Percentiles rank a stretch among this genome's conserved stretches.
phyloP scores from a whole-genome alignment of 306 rosid genomes.

The Quercus gilva region DNA sequence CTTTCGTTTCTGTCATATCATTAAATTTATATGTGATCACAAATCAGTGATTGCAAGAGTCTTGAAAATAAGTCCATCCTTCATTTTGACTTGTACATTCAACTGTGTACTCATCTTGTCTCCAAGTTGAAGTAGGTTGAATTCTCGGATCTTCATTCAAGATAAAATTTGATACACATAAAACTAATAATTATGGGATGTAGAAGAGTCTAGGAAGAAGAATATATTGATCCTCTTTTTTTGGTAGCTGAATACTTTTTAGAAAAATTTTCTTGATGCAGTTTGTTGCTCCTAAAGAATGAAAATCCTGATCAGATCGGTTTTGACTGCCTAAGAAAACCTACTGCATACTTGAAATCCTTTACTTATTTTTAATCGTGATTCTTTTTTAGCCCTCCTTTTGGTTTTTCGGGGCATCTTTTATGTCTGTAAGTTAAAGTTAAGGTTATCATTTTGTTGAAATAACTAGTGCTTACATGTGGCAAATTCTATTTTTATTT shows the following conservation, averaged over 20 bases:
- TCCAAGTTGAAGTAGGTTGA: neutral
- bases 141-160: neutral
- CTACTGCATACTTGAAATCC: neutral
- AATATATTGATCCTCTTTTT: neutral
- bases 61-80: no score
- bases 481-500: no score
- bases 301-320: neutral
- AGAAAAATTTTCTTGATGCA: neutral
- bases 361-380: neutral
- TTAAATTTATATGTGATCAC: no score
- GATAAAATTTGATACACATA: neutral
- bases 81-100: no score
- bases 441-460: neutral
- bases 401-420: neutral
- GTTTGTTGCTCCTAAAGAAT: neutral
- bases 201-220: neutral
- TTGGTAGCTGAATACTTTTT: neutral
- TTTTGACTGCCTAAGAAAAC: neutral
- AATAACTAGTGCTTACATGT: neutral
- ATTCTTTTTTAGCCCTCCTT: neutral
- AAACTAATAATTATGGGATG: neutral
- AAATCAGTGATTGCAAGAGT: no score
- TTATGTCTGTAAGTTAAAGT: neutral
- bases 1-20: no score
- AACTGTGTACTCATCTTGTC: neutral